Conservation (phyloP, 495 filamentous ascomycete genomes). For the Jackrogersella multiformis region DNA sequence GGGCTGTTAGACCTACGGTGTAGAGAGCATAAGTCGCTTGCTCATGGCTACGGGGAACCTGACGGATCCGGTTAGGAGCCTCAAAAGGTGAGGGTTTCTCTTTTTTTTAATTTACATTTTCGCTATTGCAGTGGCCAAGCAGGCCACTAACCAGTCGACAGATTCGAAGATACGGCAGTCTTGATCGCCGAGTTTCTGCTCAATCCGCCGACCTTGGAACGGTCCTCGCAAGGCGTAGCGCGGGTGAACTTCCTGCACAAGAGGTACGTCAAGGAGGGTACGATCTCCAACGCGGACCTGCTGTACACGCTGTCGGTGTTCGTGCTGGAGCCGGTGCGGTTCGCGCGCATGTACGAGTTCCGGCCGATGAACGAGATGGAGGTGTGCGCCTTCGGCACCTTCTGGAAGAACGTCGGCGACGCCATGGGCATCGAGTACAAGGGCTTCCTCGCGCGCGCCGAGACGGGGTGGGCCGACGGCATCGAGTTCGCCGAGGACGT, state of each 20-base stretch:
- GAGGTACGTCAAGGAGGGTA: constrained; percentile 65
- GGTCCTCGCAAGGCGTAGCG: constrained; percentile 62
- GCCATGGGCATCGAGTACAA: constrained; percentile 66
- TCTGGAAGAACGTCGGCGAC: constrained; percentile 73
- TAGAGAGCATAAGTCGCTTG: constrained; percentile 68
- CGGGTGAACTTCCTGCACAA: constrained; percentile 75
- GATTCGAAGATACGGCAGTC: constrained; percentile 68
- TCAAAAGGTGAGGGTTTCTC: constrained; percentile 57
- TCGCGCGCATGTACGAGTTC: constrained; percentile 71
- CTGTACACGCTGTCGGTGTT: constrained; percentile 74
- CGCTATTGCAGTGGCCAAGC: neutral
- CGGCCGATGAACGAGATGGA: constrained; percentile 68
- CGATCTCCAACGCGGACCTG: constrained; percentile 71
- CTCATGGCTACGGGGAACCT: constrained; percentile 69
- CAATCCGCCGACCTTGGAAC: constrained; percentile 57
- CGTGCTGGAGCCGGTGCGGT: constrained; percentile 65
- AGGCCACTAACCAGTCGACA: constrained; percentile 14
- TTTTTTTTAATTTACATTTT: neutral
- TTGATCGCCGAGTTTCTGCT: constrained; percentile 62
- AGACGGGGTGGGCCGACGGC: constrained; percentile 64
- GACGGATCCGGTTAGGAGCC: constrained; percentile 58
- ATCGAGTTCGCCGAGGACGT: constrained; percentile 73
- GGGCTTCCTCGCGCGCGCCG: constrained; percentile 40
- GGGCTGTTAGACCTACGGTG: constrained; percentile 66
- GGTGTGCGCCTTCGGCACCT: constrained; percentile 69